These are phyloP conservation scores for Geranium brycei DNA, from an alignment of 345 rosid species.

Conservation along the genomic window DNA sequence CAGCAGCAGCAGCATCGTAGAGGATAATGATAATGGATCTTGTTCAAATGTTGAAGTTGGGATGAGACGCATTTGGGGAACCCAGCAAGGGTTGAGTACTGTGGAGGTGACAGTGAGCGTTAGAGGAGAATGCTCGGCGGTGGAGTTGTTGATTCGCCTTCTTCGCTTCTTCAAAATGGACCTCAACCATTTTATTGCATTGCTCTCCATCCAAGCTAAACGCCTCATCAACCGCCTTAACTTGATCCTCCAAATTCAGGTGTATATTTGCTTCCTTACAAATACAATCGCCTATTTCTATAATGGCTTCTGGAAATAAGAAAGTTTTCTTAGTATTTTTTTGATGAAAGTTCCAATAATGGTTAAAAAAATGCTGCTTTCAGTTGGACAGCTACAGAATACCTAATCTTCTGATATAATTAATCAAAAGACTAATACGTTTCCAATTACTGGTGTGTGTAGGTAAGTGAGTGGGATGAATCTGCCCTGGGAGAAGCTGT, in stretches of 20 bases:
- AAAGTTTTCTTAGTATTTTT: too few relatives aligned
- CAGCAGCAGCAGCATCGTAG: not conserved
- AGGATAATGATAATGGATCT: constrained; percentile 14
- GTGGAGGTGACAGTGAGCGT: constrained; percentile 30
- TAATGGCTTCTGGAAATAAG: too few relatives aligned
- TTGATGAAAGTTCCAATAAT: too few relatives aligned
- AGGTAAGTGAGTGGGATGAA: constrained; percentile 63
- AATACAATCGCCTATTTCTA: too few relatives aligned
- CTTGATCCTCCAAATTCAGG: constrained; percentile 43
- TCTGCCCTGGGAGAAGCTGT: constrained; percentile 57
- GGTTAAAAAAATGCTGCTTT: too few relatives aligned
- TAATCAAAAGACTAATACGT: too few relatives aligned
- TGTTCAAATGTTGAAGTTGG: constrained; percentile 11
- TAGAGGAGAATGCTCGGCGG: constrained; percentile 22
- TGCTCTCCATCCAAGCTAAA: constrained; percentile 35
- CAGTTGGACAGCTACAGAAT: too few relatives aligned
- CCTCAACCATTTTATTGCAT: constrained; percentile 17
- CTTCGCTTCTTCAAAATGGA: constrained; percentile 41
- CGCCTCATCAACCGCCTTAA: constrained; percentile 17
- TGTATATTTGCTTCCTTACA: constrained; percentile 13
- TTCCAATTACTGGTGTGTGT: too few relatives aligned
- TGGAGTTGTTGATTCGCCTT: constrained; percentile 28
- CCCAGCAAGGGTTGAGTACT: constrained; percentile 22
- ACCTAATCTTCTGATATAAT: too few relatives aligned
- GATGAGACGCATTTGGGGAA: constrained; percentile 19